Percentiles rank a stretch among this genome's conserved stretches.
Conservation (phyloP, 345 rosid genomes). For the Clarkia xantiana region DNA sequence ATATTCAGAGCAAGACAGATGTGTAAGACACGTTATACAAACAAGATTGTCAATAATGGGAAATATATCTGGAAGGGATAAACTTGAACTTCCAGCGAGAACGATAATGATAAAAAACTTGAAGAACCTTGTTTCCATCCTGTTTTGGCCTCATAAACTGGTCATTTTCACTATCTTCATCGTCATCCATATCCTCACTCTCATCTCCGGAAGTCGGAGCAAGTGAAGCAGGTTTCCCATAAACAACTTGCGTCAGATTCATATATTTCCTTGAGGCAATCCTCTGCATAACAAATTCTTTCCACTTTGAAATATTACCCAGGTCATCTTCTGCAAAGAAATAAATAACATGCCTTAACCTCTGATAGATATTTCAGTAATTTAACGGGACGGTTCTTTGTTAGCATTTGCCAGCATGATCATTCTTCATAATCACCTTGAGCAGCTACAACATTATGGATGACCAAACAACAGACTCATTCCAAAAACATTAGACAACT, state of each 20-base stretch:
- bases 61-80: neutral
- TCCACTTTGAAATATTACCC: slow-evolving; percentile 83
- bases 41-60: neutral
- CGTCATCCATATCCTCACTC: slow-evolving; percentile 28
- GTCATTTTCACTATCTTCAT: slow-evolving; percentile 51
- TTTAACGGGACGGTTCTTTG: too few relatives aligned
- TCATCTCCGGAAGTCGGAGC: slow-evolving; percentile 21
- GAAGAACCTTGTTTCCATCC: slow-evolving; percentile 45
- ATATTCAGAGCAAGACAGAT: neutral
- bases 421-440: too few relatives aligned
- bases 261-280: slow-evolving; percentile 29
- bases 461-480: too few relatives aligned
- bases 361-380: neutral
- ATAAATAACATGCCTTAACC: neutral
- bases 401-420: too few relatives aligned
- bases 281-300: slow-evolving; percentile 54
- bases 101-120: neutral
- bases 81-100: neutral
- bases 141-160: slow-evolving; percentile 84
- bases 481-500: too few relatives aligned
- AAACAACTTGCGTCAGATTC: slow-evolving; percentile 74
- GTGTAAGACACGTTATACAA: neutral
- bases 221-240: slow-evolving; percentile 37
- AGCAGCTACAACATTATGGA: too few relatives aligned
- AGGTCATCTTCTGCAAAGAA: slow-evolving; percentile 25